phyloP scores from a whole-genome alignment of 768 basidiomycete genomes.

The Steccherinum ochraceum region DNA sequence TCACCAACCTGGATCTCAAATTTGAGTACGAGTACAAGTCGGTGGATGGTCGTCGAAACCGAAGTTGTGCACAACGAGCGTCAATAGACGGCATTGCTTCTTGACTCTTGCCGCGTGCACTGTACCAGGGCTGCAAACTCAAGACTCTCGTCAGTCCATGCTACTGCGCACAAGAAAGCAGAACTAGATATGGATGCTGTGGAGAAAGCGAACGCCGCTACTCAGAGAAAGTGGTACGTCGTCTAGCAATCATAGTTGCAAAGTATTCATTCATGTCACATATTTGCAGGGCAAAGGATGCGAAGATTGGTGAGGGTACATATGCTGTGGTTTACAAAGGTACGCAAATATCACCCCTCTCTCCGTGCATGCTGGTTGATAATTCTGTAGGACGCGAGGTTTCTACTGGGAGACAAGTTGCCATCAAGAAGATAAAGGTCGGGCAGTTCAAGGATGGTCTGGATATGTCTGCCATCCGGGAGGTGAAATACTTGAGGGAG shows the following conservation, averaged over 20 bases:
- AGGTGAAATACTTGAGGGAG: conserved; percentile 96
- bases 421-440: conserved; percentile 98
- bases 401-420: conserved; percentile 75
- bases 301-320: conserved; percentile 85
- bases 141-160: too few species aligned
- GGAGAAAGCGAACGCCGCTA: conserved; percentile 68
- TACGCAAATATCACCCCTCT: too few species aligned
- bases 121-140: too few species aligned
- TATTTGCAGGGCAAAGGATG: conserved; percentile 61
- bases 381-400: conserved; percentile 56
- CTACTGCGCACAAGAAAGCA: background rate
- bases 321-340: conserved; percentile 97
- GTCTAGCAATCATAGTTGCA: too few species aligned
- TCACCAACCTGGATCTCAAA: too few species aligned
- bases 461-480: conserved; percentile 97
- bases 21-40: too few species aligned
- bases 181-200: conserved; percentile 63
- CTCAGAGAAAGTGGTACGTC: conserved; percentile 61
- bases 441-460: conserved; percentile 97
- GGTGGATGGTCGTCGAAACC: too few species aligned
- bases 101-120: too few species aligned
- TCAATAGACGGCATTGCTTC: too few species aligned
- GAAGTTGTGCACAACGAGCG: too few species aligned
- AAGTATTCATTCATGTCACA: background rate
- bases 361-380: conserved; percentile 4